These are phyloP conservation scores for Ophiostoma novo-ulmi DNA, from an alignment of 2,329 filamentous ascomycete species.

Conservation along the genomic window DNA sequence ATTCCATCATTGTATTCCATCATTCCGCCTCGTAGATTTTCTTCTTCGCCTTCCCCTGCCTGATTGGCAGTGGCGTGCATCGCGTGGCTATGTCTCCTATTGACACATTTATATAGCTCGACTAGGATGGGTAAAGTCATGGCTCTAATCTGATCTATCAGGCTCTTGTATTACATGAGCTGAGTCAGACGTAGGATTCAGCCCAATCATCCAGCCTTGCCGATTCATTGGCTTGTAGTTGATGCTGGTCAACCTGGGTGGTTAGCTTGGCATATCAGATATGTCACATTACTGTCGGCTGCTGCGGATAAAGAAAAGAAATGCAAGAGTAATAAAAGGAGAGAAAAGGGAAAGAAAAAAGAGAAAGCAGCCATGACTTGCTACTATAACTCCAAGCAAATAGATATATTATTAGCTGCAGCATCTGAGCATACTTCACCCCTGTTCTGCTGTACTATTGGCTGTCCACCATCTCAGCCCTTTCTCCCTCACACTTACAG, in stretches of 20 bases:
- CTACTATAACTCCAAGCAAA: not conserved
- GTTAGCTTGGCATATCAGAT: not conserved
- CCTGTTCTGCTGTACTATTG: not conserved
- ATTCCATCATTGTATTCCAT: not conserved
- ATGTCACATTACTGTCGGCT: slow-evolving; percentile 13
- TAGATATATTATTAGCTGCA: not conserved
- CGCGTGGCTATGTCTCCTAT: slow-evolving; percentile 11
- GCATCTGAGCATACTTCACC: not conserved
- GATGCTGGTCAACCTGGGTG: not conserved
- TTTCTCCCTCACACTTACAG: not conserved
- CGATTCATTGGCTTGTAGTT: not conserved
- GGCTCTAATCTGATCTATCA: not conserved
- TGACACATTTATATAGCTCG: not conserved
- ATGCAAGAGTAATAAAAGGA: not conserved
- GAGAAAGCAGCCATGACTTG: not conserved
- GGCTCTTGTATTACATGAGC: not conserved
- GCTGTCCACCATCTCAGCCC: not conserved
- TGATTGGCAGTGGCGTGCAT: not conserved
- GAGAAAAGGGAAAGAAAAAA: not conserved
- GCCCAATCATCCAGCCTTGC: not conserved
- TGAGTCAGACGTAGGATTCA: not conserved
- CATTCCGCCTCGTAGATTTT: not conserved
- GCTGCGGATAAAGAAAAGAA: not conserved
- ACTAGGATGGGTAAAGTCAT: not conserved
- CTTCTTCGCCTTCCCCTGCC: not conserved